Percentiles rank a stretch among this genome's conserved stretches.
phyloP scores from a whole-genome alignment of 2,329 filamentous ascomycete species.

The Stemphylium vesicarium region DNA sequence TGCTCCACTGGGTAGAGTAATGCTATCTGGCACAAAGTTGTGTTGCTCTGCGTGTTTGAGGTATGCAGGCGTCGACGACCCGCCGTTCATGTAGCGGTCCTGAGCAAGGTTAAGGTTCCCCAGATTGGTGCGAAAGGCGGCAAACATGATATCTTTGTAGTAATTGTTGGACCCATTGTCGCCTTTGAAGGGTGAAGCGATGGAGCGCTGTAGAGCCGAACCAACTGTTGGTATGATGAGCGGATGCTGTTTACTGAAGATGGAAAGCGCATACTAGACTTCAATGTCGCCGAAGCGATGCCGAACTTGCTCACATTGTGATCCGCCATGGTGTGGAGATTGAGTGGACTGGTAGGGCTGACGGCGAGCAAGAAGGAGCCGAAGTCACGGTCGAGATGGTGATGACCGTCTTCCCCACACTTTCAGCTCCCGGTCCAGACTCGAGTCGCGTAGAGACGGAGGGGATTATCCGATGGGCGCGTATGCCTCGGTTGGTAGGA shows the following conservation, averaged over 20 bases:
- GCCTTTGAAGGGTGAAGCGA: constrained; percentile 48
- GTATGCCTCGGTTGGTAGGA: background rate
- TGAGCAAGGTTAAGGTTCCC: constrained; percentile 37
- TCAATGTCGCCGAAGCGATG: constrained; percentile 39
- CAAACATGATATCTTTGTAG: constrained; percentile 45
- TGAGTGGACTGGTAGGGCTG: background rate
- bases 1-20: constrained; percentile 50
- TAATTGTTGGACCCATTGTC: constrained; percentile 43
- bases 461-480: constrained; percentile 1
- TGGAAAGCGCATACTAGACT: constrained; percentile 32
- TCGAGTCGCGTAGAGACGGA: background rate
- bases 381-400: background rate
- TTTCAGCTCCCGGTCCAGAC: no score
- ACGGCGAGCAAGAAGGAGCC: background rate
- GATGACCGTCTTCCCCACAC: no score
- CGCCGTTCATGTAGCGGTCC: constrained; percentile 42
- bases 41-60: constrained; percentile 43
- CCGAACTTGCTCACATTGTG: constrained; percentile 41
- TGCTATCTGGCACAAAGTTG: constrained; percentile 47
- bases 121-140: constrained; percentile 40
- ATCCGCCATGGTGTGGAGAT: constrained; percentile 29
- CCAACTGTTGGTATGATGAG: constrained; percentile 29
- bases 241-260: background rate
- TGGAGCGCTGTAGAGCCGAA: constrained; percentile 40
- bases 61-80: constrained; percentile 43